Percentiles rank a stretch among this genome's conserved stretches.
These are phyloP conservation scores for Barnettozyma siamensis DNA, from an alignment of 805 yeast genomes.

Conservation along the genomic window DNA sequence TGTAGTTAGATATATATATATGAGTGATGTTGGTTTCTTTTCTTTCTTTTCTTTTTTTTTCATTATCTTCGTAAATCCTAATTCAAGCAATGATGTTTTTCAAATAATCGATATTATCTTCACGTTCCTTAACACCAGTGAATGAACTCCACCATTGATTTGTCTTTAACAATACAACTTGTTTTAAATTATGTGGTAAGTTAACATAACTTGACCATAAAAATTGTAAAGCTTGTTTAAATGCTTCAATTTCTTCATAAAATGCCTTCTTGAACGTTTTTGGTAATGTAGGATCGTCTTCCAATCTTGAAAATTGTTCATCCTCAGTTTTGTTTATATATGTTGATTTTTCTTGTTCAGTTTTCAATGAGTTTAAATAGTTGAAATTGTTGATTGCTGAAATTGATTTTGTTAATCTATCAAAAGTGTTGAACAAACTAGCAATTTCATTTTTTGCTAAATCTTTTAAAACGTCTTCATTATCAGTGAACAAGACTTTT, in stretches of 20 bases:
- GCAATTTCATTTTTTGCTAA: constrained; percentile 79
- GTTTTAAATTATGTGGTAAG: constrained; percentile 60
- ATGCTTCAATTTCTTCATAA: constrained; percentile 43
- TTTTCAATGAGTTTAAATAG: constrained; percentile 33
- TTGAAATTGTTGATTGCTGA: constrained; percentile 70
- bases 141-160: constrained; percentile 67
- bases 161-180: constrained; percentile 41
- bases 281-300: neutral
- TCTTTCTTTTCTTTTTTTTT: neutral
- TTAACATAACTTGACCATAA: constrained; percentile 59
- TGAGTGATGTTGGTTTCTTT: neutral
- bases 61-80: neutral
- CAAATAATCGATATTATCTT: constrained; percentile 18
- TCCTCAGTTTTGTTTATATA: neutral
- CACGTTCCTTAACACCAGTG: constrained; percentile 47
- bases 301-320: neutral
- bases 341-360: constrained; percentile 10
- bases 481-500: constrained; percentile 72
- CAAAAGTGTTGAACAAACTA: constrained; percentile 88
- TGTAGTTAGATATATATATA: no score
- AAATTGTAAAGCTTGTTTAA: constrained; percentile 57
- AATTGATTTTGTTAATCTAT: constrained; percentile 81
- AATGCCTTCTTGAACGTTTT: constrained; percentile 36
- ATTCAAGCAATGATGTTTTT: constrained; percentile 14
- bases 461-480: constrained; percentile 42